A percentile compares a stretch with the other conserved stretches of the same genome.
Evolutionary conservation across 176 grass and related monocot genomes (phyloP).

Genomic region (Tuctoria greenei): DNA sequence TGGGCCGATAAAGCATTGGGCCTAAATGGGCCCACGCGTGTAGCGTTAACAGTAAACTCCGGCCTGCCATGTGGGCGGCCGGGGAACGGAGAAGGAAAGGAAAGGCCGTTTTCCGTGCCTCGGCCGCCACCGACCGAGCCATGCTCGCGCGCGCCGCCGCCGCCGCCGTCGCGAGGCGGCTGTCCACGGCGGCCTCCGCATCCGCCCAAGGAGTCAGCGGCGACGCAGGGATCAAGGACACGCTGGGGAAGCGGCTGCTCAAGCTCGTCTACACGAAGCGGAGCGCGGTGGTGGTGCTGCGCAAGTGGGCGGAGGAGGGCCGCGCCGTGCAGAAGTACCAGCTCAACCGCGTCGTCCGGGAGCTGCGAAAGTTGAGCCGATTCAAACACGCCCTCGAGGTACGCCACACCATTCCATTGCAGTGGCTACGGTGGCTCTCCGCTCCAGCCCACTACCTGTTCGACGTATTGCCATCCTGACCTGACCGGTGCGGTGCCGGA

Average conservation of each 20-base stretch:
- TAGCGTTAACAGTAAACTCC: background rate
- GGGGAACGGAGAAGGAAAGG: background rate
- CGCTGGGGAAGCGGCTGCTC: constrained; percentile 60
- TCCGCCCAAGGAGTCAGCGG: background rate
- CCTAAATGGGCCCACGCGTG: background rate
- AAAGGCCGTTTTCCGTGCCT: too few species aligned
- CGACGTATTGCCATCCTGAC: constrained; percentile 28
- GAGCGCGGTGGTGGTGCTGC: constrained; percentile 73
- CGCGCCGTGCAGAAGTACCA: constrained; percentile 76
- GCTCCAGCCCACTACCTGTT: constrained; percentile 11
- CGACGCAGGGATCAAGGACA: constrained; percentile 19
- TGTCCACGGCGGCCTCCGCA: constrained; percentile 15
- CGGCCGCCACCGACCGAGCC: background rate
- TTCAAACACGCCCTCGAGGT: constrained; percentile 93
- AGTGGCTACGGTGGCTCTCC: background rate
- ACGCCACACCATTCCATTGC: background rate
- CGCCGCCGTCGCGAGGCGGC: constrained; percentile 24
- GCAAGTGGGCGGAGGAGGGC: constrained; percentile 65
- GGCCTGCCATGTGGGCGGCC: background rate
- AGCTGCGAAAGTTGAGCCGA: constrained; percentile 75
- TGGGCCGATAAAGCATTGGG: background rate
- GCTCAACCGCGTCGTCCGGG: constrained; percentile 78
- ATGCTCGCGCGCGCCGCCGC: constrained; percentile 44
- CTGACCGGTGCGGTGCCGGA: too few species aligned
- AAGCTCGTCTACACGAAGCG: constrained; percentile 64